phyloP scores from a whole-genome alignment of 1,139 yeast species.

The Candida labiduridarum region DNA sequence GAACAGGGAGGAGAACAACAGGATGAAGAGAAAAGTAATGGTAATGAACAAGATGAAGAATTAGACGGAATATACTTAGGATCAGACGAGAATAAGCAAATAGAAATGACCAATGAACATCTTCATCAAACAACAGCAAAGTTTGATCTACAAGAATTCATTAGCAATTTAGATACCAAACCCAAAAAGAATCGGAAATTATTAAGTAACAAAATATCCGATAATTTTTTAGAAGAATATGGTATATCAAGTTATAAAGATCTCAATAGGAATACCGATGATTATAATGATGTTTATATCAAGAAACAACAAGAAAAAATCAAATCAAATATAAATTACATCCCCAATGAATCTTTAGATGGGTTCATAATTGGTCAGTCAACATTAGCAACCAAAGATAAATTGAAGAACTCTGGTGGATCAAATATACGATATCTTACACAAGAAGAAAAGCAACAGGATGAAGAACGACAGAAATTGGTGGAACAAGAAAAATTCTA shows the following conservation, averaged over 20 bases:
- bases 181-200: constrained; percentile 32
- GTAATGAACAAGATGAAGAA: constrained; percentile 16
- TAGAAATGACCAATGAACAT: constrained; percentile 8
- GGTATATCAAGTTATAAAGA: constrained; percentile 37
- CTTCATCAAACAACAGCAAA: constrained; percentile 8
- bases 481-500: constrained; percentile 31
- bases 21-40: neutral
- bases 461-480: constrained; percentile 25
- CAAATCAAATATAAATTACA: constrained; percentile 8
- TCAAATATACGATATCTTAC: constrained; percentile 22
- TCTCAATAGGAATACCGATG: constrained; percentile 27
- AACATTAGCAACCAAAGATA: constrained; percentile 13
- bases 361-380: constrained; percentile 41
- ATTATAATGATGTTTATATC: constrained; percentile 30
- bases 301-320: constrained; percentile 21
- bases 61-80: constrained; percentile 45
- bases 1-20: constrained; percentile 16
- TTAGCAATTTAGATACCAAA: constrained; percentile 23
- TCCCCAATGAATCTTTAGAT: constrained; percentile 20
- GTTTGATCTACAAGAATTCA: constrained; percentile 28
- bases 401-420: constrained; percentile 7
- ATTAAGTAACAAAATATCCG: constrained; percentile 32
- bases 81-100: constrained; percentile 16
- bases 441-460: constrained; percentile 31
- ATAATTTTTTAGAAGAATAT: constrained; percentile 43